Percentiles rank a stretch among this genome's conserved stretches.
Evolutionary conservation across 805 yeast species (phyloP).

Genomic region (Barnettozyma sucrosica): DNA sequence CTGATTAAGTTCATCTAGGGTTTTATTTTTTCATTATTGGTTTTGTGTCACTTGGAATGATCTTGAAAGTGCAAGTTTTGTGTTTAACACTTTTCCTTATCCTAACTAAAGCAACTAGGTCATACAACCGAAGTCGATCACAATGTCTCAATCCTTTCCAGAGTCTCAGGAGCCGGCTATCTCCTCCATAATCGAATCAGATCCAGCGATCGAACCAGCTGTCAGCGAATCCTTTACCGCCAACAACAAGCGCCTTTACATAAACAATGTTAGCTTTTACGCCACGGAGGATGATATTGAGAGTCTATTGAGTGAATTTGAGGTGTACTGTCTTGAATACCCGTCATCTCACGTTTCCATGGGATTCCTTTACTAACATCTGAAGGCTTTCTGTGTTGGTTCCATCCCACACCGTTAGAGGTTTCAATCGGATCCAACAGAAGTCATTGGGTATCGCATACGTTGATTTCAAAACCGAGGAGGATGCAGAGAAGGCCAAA

Average conservation of each 20-base stretch:
- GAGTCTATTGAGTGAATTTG: conserved; percentile 37
- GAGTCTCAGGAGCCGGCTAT: neutral
- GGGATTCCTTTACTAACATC: conserved; percentile 3
- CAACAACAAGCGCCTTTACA: conserved; percentile 37
- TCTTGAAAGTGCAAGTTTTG: neutral
- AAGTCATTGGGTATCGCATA: conserved; percentile 69
- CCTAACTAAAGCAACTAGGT: neutral
- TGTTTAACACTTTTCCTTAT: neutral
- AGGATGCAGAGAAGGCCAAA: conserved; percentile 59
- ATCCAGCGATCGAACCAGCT: neutral
- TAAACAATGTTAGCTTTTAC: conserved; percentile 48
- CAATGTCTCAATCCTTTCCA: neutral
- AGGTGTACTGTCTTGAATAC: conserved; percentile 35
- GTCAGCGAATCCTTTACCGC: conserved; percentile 2
- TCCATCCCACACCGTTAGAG: conserved; percentile 49
- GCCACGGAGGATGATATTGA: conserved; percentile 49
- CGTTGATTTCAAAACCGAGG: conserved; percentile 67
- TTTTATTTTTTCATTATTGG: no score
- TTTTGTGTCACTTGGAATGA: conserved; percentile 1
- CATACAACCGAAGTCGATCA: neutral
- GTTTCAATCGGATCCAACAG: conserved; percentile 34
- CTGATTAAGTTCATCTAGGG: no score
- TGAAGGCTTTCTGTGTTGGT: conserved; percentile 36
- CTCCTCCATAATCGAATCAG: neutral
- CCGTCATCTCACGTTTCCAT: neutral